Percentiles rank a stretch among this genome's conserved stretches.
These are phyloP conservation scores for Microbotryomycetes sp. DNA, from an alignment of 1,284 basidiomycete genomes.

Conservation along the genomic window DNA sequence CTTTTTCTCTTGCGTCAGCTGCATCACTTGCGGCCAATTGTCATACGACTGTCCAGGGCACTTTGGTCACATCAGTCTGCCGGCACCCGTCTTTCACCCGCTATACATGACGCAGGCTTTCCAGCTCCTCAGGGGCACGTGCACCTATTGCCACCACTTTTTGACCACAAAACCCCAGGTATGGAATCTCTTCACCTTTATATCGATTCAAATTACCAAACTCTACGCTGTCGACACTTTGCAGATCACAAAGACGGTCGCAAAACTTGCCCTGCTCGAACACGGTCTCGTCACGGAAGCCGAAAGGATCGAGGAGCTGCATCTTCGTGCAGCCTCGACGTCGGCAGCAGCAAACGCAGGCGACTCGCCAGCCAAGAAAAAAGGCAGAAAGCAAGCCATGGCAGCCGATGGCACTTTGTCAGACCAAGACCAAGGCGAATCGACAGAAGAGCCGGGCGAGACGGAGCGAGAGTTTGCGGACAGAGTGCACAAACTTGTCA, in stretches of 20 bases:
- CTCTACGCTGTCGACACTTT: neutral
- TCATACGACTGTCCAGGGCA: constrained; percentile 96
- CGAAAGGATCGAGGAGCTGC: constrained; percentile 61
- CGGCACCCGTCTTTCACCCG: constrained; percentile 91
- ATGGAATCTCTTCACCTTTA: constrained; percentile 43
- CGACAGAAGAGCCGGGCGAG: constrained; percentile 45
- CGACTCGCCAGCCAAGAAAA: constrained; percentile 13
- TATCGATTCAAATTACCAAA: neutral
- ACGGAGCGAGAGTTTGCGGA: constrained; percentile 59
- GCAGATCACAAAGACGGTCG: constrained; percentile 72
- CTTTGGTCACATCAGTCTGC: constrained; percentile 98
- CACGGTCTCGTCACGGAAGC: constrained; percentile 80
- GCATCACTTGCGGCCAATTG: constrained; percentile 82
- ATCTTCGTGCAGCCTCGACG: constrained; percentile 18
- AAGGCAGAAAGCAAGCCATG: constrained; percentile 33
- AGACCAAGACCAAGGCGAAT: constrained; percentile 40
- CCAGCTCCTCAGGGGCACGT: constrained; percentile 79
- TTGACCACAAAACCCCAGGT: constrained; percentile 72
- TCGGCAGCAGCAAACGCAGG: constrained; percentile 18
- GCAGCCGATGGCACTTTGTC: constrained; percentile 41
- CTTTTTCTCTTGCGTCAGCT: too few species aligned
- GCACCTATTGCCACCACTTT: constrained; percentile 93
- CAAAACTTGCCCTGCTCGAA: constrained; percentile 82
- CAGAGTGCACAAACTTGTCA: constrained; percentile 67
- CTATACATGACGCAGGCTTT: constrained; percentile 92